Base-by-base conservation (phyloP, 2,329 filamentous ascomycete species). In the Colletotrichum costaricense region DNA sequence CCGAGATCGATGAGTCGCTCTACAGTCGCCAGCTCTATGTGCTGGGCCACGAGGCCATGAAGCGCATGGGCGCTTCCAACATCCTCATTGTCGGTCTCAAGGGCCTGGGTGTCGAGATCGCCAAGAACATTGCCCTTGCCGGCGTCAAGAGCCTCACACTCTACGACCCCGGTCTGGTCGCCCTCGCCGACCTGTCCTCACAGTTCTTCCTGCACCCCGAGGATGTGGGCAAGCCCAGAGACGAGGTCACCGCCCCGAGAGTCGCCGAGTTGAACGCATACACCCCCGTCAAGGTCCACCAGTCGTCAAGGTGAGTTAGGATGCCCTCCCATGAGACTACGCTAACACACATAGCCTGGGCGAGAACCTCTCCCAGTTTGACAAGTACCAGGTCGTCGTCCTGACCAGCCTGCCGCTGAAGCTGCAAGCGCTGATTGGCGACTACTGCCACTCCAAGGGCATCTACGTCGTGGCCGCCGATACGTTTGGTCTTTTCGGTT, bases 141-240 rank as follows among this genome's bases (percentile, higher is more conserved):
- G 97, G 97, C 82, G 97, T 99, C 85, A 99, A 99, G 89, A 98
- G 95, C 80, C 87, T 99, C 77, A 97, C 96, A 2, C 90, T 99
- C 68, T 94, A 95, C 87, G 97, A 99, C 81, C 96, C 97, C 59
- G 91, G 92, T 60, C 94, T 94, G 55, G 93, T 94, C 67, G 89
- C 92, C 77, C 93, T 98, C 78, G 89, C 94, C 78, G 97, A 99
- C 81, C 91, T 99, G 42, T 98, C 97, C 54, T 94, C 97, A 56
- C 97, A 99, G 84, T 99, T 99, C 89, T 99, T 99, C 89, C 91
- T 99, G 26, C 94, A 91, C 70, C 89, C 92, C 22, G 91, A 93
- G 79, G 97, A 99, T 81, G 93, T 98, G 67, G 97, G 97, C 79
- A 97, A 98, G 87, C 93, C 95, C 5, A 92, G 97, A 81, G 97